A percentile compares a stretch with the other conserved stretches of the same genome.
These are phyloP conservation scores for Pseudopediastrum boryanum DNA, from an alignment of 139 green algal species.

Conservation along the genomic window DNA sequence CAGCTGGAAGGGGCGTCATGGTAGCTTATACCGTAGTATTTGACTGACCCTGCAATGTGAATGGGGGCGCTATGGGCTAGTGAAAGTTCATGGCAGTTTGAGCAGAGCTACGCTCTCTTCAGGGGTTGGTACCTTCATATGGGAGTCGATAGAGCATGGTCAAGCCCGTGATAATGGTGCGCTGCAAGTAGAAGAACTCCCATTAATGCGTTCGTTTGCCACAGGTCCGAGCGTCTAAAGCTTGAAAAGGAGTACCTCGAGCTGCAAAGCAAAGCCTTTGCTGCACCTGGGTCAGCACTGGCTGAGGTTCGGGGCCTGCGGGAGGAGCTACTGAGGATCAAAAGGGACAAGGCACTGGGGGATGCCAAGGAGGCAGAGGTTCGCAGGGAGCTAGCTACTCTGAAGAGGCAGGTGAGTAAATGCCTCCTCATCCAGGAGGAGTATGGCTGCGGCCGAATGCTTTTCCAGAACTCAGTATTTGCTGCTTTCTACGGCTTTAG, in stretches of 20 bases:
- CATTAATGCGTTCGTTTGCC: not conserved
- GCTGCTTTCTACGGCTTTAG: too few relatives aligned
- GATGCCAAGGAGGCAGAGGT: slow-evolving; percentile 62
- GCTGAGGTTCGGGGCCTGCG: slow-evolving; percentile 52
- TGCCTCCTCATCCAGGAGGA: slow-evolving; percentile 27
- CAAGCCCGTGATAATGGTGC: too few relatives aligned
- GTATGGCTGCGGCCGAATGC: not conserved
- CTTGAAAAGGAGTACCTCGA: slow-evolving; percentile 65
- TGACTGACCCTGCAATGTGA: too few relatives aligned
- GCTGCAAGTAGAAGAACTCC: too few relatives aligned
- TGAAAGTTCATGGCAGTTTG: too few relatives aligned
- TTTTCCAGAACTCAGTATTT: slow-evolving; percentile 7
- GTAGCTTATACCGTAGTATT: too few relatives aligned
- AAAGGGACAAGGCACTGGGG: slow-evolving; percentile 53
- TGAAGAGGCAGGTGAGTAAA: slow-evolving; percentile 34
- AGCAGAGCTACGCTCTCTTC: too few relatives aligned
- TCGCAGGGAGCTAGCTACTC: slow-evolving; percentile 40
- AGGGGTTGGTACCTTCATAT: too few relatives aligned
- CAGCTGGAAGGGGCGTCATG: too few relatives aligned
- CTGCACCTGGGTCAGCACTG: slow-evolving; percentile 46
- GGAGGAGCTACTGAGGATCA: slow-evolving; percentile 58
- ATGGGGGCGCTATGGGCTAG: too few relatives aligned
- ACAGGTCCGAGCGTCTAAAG: slow-evolving; percentile 68
- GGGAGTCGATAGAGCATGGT: too few relatives aligned
- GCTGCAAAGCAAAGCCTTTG: slow-evolving; percentile 52